phyloP scores from a whole-genome alignment of 306 rosid genomes.

The Ceratonia siliqua region DNA sequence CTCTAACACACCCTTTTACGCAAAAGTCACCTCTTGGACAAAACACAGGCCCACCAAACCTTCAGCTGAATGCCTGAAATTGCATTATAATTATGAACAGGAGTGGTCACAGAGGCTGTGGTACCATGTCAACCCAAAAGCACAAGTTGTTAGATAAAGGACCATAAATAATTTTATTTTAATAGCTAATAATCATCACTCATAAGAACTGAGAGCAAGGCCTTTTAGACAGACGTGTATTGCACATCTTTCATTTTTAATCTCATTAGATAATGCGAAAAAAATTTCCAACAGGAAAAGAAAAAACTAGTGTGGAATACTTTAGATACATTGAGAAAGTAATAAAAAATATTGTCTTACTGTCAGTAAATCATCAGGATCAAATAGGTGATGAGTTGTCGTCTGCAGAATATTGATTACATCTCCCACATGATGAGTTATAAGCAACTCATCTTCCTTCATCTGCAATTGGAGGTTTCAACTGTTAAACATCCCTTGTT shows the following conservation, averaged over 20 bases:
- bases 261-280: neutral
- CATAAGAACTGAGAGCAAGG: neutral
- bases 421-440: slow-evolving; percentile 90
- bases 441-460: slow-evolving; percentile 83
- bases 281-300: neutral
- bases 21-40: too few species aligned
- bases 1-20: too few species aligned
- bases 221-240: neutral
- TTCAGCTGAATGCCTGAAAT: too few species aligned
- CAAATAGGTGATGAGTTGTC: slow-evolving; percentile 91
- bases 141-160: too few species aligned
- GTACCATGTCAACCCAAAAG: too few species aligned
- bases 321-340: neutral
- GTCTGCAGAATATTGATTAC: slow-evolving; percentile 77
- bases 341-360: slow-evolving; percentile 40
- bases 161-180: too few species aligned
- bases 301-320: too few species aligned
- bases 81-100: too few species aligned
- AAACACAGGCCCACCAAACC: too few species aligned
- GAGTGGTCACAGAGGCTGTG: too few species aligned
- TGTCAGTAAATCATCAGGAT: slow-evolving; percentile 90
- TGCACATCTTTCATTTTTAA: neutral
- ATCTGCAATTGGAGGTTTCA: slow-evolving; percentile 60
- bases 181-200: too few species aligned
- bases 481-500: slow-evolving; percentile 32